A percentile compares a stretch with the other conserved stretches of the same genome.
phyloP scores from a whole-genome alignment of 257 asterid species.

The Buddleja alternifolia region DNA sequence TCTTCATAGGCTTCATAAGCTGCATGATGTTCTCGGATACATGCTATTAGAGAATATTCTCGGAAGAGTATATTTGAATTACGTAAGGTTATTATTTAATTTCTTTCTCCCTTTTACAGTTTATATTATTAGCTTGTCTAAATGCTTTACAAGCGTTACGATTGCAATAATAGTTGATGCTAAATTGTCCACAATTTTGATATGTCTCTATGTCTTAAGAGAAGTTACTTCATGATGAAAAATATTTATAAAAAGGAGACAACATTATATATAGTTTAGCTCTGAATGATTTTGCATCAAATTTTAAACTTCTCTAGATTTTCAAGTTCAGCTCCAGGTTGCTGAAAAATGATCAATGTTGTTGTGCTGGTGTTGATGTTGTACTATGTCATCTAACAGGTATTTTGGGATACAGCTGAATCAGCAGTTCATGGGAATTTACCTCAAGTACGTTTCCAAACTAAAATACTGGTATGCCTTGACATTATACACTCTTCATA shows the following conservation, averaged over 20 bases:
- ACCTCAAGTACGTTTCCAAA: conserved; percentile 79
- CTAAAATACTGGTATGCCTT: conserved; percentile 26
- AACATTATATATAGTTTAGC: neutral
- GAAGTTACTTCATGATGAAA: conserved; percentile 18
- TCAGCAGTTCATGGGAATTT: conserved; percentile 90
- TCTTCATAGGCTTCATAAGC: conserved; percentile 5
- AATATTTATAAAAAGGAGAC: neutral
- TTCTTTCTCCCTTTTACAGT: neutral
- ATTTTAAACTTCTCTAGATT: neutral
- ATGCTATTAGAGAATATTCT: neutral
- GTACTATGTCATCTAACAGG: conserved; percentile 50
- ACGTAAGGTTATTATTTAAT: neutral
- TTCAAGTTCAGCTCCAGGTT: conserved; percentile 8
- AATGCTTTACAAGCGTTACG: conserved; percentile 4
- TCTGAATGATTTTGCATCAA: neutral
- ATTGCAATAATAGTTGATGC: conserved; percentile 19
- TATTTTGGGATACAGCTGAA: conserved; percentile 97
- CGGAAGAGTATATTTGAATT: neutral
- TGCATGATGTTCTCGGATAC: neutral
- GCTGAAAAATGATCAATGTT: conserved; percentile 5
- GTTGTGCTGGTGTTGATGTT: conserved; percentile 33
- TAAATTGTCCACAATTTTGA: conserved; percentile 25
- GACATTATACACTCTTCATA: neutral
- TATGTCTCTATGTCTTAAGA: no score
- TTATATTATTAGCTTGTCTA: conserved; percentile 3